Base-by-base conservation (phyloP, 768 basidiomycete genomes). In the Kwoniella sp. region DNA sequence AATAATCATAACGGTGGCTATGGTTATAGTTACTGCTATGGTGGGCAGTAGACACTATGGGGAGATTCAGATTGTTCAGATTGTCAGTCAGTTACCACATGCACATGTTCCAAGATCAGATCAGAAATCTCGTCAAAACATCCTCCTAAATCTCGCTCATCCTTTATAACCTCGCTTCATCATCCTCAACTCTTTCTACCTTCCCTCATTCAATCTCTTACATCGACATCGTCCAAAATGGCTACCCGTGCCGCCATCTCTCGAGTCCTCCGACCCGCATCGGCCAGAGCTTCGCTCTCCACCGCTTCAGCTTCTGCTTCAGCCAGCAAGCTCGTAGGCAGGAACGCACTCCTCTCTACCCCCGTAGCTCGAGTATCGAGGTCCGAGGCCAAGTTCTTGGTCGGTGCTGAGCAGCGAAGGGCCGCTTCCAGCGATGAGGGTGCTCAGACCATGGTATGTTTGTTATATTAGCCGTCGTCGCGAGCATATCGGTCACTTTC, bases 391-490 rank as follows among this genome's bases (percentile, higher is more conserved):
- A 65, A 62, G 61, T 71, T 60, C 37, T 60, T 75, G 57, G 70
- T 79, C 21, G 56, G 61, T 51, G 70, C 68, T 13, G 68, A 60
- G 21, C 70, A 65, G 51, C 70, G 64, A 64, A 63, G 78, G 48
- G 37, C 54, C 26, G 78, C 76, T 48, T 68, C 65, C 24, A 68
- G 64, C 6, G 77, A 79, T 36, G 68, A 72, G 51, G 78, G 78
- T 29, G 64, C 37, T n/a, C 48, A 33, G 24, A 69, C 66, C 25
- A 77, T 79, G 78, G 78, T 79, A 25, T 56, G 77, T 77, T n/a
- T n/a, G n/a, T n/a, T n/a, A n/a, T n/a, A n/a, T n/a, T n/a, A n/a
- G n/a, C n/a, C n/a, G n/a, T n/a, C n/a, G n/a, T n/a, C n/a, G n/a
- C n/a, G n/a, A n/a, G n/a, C n/a, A n/a, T n/a, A n/a, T n/a, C n/a